phyloP scores from a whole-genome alignment of 2,329 filamentous ascomycete species.

The Didymella exigua region DNA sequence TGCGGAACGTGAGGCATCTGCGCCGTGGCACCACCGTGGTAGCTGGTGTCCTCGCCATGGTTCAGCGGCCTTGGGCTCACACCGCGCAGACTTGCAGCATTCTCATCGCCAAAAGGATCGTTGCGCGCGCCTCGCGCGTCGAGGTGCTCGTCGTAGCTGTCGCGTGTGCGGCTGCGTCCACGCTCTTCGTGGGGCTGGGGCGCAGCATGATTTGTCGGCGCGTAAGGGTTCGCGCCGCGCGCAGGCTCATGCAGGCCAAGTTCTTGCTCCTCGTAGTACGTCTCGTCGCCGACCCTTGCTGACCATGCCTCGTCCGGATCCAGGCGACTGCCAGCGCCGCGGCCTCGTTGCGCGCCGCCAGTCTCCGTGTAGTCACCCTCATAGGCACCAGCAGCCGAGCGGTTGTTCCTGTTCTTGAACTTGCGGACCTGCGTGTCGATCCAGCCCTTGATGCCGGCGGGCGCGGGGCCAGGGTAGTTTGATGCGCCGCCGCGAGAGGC shows the following conservation, averaged over 20 bases:
- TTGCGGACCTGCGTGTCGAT: constrained; percentile 68
- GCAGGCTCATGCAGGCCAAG: constrained; percentile 61
- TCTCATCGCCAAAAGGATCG: constrained; percentile 50
- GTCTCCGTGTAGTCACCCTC: constrained; percentile 63
- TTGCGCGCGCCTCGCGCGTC: constrained; percentile 38
- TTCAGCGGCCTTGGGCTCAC: constrained; percentile 74
- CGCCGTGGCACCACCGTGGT: constrained; percentile 46
- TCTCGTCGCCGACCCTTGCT: constrained; percentile 75
- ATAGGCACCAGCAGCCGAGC: constrained; percentile 72
- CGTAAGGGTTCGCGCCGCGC: constrained; percentile 44
- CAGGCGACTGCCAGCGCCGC: constrained; percentile 62
- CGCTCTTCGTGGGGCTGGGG: constrained; percentile 39
- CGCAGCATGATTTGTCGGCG: constrained; percentile 32
- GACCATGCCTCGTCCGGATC: constrained; percentile 91
- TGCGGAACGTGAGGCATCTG: constrained; percentile 47
- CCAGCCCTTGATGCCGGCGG: constrained; percentile 73
- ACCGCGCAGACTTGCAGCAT: constrained; percentile 62
- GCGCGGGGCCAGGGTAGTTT: constrained; percentile 58
- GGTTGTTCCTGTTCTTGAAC: constrained; percentile 69
- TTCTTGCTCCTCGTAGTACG: constrained; percentile 80
- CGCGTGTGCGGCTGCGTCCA: constrained; percentile 57
- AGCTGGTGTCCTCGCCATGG: constrained; percentile 56
- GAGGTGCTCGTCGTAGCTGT: constrained; percentile 46
- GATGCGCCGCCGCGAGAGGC: constrained; percentile 37
- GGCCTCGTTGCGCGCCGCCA: constrained; percentile 45